Percentiles rank a stretch among this genome's conserved stretches.
phyloP scores from a whole-genome alignment of 306 rosid species.

The apple (Malus domestica) region ASM211411v1 NC_041794.1:35812501-35813000 shows the following conservation, averaged over 20 bases:
- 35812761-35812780: neutral
- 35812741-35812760: slow-evolving; percentile 7
- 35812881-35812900: neutral
- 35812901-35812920: neutral
- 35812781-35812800: slow-evolving; percentile 8
- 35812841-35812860: neutral
- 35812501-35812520: neutral
- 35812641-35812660: slow-evolving; percentile 9
- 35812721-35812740: slow-evolving; percentile 1
- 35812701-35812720: slow-evolving; percentile 6
- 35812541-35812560: neutral
- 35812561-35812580: slow-evolving; percentile 10
- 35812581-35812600: slow-evolving; percentile 8
- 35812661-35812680: slow-evolving; percentile 4
- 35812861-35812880: slow-evolving; percentile 2
- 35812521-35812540: neutral
- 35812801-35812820: neutral
- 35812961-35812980: slow-evolving; percentile 48
- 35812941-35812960: slow-evolving; percentile 36
- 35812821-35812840: neutral
- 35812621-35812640: neutral
- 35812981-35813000: slow-evolving; percentile 52
- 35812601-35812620: slow-evolving; percentile 3
- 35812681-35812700: neutral
- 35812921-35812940: slow-evolving; percentile 10